These are phyloP conservation scores for Neltuma alba DNA, from an alignment of 306 rosid species.

Conservation along the genomic window DNA sequence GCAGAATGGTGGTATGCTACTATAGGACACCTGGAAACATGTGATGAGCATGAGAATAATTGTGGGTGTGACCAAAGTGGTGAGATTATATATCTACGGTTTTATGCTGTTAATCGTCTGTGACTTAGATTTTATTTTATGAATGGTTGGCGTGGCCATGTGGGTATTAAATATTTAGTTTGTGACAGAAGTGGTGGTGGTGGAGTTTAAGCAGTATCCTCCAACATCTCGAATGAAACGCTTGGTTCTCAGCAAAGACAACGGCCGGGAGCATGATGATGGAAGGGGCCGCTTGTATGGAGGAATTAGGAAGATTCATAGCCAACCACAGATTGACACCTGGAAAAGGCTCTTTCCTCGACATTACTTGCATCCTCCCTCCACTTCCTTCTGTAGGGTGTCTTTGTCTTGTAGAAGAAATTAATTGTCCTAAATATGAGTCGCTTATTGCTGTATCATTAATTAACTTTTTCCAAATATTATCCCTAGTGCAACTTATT, in stretches of 20 bases:
- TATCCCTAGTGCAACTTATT: no score
- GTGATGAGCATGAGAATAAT: neutral
- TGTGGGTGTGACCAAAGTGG: constrained; percentile 1
- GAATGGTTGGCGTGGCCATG: no score
- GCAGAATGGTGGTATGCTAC: constrained; percentile 6
- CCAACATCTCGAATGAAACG: constrained; percentile 47
- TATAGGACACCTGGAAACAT: constrained; percentile 6
- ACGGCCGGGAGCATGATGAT: constrained; percentile 52
- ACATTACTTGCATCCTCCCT: no score
- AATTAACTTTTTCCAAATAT: no score
- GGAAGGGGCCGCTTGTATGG: constrained; percentile 60
- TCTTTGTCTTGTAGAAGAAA: no score
- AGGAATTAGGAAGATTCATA: constrained; percentile 64
- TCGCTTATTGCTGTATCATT: no score
- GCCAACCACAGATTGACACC: constrained; percentile 48
- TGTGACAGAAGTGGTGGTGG: constrained; percentile 39
- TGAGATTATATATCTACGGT: neutral
- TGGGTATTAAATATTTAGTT: no score
- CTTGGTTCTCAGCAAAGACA: constrained; percentile 38
- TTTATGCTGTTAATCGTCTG: neutral
- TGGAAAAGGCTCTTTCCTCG: neutral
- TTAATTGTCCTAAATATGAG: no score
- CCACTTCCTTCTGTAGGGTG: no score
- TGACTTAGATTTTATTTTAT: no score
- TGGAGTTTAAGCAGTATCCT: constrained; percentile 59